Percentiles rank a stretch among this genome's conserved stretches.
phyloP scores from a whole-genome alignment of 2,329 filamentous ascomycete genomes.

The Aspergillus thermomutatus region DNA sequence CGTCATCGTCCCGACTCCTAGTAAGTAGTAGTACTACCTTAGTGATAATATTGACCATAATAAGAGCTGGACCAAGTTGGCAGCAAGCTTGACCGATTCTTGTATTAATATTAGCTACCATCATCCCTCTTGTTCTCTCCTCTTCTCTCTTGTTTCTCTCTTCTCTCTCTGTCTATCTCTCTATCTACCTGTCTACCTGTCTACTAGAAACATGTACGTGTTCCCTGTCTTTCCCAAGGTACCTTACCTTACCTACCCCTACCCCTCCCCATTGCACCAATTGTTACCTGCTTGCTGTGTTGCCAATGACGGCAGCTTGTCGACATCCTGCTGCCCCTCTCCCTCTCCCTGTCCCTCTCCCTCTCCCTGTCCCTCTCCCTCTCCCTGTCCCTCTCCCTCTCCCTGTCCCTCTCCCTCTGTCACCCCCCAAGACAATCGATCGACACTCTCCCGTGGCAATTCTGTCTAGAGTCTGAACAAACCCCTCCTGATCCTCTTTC shows the following conservation, averaged over 20 bases:
- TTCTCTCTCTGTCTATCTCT: conserved; percentile 12
- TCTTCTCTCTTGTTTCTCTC: conserved; percentile 9
- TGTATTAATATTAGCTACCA: conserved; percentile 4
- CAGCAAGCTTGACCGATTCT: neutral
- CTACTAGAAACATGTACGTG: conserved; percentile 1
- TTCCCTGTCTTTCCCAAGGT: neutral
- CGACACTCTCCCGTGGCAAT: conserved; percentile 25
- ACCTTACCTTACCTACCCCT: neutral
- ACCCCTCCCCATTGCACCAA: conserved; percentile 3
- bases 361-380: conserved; percentile 6
- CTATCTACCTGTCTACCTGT: conserved; percentile 1
- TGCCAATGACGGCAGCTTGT: conserved; percentile 30
- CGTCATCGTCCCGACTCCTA: neutral
- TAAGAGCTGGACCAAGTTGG: neutral
- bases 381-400: conserved; percentile 5
- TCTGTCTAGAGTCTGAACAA: neutral
- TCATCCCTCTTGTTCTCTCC: conserved; percentile 1
- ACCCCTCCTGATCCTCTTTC: conserved; percentile 10
- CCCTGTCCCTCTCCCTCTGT: conserved; percentile 5
- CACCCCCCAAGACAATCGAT: too few species aligned
- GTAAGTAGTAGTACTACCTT: neutral
- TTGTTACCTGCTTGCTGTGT: conserved; percentile 1
- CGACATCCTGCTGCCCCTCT: conserved; percentile 17
- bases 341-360: conserved; percentile 5
- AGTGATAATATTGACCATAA: neutral